Conservation (phyloP, 2,329 filamentous ascomycete species). For the Pseudogymnoascus sp. region DNA sequence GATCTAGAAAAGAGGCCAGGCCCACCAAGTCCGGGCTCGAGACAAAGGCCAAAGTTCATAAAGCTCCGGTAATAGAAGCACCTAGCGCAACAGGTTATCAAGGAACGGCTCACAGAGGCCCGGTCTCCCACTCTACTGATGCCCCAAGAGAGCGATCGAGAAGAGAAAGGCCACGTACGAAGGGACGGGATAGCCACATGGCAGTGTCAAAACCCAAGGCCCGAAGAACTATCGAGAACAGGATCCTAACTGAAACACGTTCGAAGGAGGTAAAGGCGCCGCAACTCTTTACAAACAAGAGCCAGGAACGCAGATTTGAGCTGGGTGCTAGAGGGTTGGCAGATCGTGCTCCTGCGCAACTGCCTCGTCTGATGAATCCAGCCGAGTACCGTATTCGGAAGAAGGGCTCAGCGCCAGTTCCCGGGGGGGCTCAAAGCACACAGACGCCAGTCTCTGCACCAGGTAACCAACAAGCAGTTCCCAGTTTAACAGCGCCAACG, state of each 20-base stretch:
- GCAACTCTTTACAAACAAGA: not conserved
- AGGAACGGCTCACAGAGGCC: slow-evolving; percentile 20
- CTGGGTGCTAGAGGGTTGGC: not conserved
- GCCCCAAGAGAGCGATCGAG: not conserved
- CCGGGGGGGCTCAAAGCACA: not conserved
- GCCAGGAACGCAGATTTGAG: not conserved
- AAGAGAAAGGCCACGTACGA: not conserved
- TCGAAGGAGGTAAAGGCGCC: not conserved
- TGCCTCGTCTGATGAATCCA: not conserved
- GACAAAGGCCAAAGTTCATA: not conserved
- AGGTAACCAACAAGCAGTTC: not conserved
- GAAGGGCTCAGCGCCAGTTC: not conserved
- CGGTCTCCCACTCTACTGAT: not conserved
- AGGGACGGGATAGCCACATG: not conserved
- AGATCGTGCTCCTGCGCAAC: not conserved
- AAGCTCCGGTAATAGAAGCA: slow-evolving; percentile 9
- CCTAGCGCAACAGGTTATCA: slow-evolving; percentile 20
- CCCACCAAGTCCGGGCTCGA: not conserved
- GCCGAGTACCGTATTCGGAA: not conserved
- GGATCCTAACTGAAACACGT: not conserved
- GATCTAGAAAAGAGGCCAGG: not conserved
- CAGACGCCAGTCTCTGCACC: not conserved
- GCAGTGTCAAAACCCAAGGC: not conserved
- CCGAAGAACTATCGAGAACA: not conserved
- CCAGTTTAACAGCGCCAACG: not conserved